phyloP scores from a whole-genome alignment of 805 yeast species.

The Phaffomyces antillensis region DNA sequence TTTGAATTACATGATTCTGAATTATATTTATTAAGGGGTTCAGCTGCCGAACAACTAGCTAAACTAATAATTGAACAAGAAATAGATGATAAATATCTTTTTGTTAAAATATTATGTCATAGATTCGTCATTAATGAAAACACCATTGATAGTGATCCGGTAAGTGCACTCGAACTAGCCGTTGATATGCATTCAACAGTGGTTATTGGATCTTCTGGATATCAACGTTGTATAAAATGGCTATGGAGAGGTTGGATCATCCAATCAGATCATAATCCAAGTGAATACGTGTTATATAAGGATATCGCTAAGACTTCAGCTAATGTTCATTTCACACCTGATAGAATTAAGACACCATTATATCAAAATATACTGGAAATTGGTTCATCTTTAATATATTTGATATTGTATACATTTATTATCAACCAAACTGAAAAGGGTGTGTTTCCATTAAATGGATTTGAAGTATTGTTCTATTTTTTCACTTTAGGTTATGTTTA shows the following conservation, averaged over 20 bases:
- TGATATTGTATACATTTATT: constrained; percentile 53
- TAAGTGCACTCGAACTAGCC: constrained; percentile 77
- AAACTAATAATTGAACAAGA: constrained; percentile 60
- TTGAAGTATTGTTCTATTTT: constrained; percentile 53
- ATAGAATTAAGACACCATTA: constrained; percentile 74
- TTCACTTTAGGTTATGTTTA: constrained; percentile 60
- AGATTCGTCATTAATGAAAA: constrained; percentile 61
- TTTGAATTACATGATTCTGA: constrained; percentile 63
- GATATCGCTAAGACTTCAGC: constrained; percentile 50
- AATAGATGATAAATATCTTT: constrained; percentile 46
- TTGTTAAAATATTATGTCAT: constrained; percentile 71
- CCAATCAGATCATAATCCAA: constrained; percentile 64
- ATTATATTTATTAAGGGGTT: constrained; percentile 50
- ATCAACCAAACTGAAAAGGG: constrained; percentile 46
- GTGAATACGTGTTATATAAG: constrained; percentile 57
- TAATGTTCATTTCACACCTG: constrained; percentile 67
- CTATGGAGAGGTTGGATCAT: constrained; percentile 91
- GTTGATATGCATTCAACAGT: constrained; percentile 77
- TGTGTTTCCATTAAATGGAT: constrained; percentile 31
- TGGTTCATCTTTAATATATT: constrained; percentile 53
- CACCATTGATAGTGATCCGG: constrained; percentile 54
- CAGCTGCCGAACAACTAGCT: constrained; percentile 71
- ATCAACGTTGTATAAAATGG: constrained; percentile 83
- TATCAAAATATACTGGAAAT: constrained; percentile 77
- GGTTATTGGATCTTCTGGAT: constrained; percentile 74